These are phyloP conservation scores for Hypoxylon rubiginosum DNA, from an alignment of 2,329 filamentous ascomycete genomes.

Conservation along the genomic window DNA sequence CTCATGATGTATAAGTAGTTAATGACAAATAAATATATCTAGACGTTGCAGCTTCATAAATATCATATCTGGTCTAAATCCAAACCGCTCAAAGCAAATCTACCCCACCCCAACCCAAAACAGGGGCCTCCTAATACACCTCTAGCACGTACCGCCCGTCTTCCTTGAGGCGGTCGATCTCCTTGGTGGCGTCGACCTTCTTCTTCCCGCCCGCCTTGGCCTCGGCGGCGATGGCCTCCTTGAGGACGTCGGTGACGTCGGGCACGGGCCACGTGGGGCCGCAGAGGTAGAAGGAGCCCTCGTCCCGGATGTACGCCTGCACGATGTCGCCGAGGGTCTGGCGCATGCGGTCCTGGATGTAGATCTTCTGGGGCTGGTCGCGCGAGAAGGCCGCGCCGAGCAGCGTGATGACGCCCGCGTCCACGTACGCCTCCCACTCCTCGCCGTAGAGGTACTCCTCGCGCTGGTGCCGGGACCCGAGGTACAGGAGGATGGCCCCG, in stretches of 20 bases:
- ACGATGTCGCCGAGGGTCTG: conserved; percentile 86
- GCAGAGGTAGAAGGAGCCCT: conserved; percentile 96
- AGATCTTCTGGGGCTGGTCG: conserved; percentile 98
- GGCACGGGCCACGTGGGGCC: conserved; percentile 98
- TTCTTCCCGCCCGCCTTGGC: conserved; percentile 80
- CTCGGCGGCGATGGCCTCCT: conserved; percentile 89
- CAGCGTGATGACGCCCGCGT: conserved; percentile 93
- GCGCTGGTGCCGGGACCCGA: conserved; percentile 95
- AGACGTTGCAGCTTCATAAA: not conserved
- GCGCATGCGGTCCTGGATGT: conserved; percentile 98
- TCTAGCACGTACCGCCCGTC: conserved; percentile 93
- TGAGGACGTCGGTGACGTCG: conserved; percentile 91
- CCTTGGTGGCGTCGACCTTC: conserved; percentile 85
- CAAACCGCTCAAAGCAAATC: conserved; percentile 21
- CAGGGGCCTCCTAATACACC: conserved; percentile 77
- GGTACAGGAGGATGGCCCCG: conserved; percentile 92
- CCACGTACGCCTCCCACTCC: conserved; percentile 98
- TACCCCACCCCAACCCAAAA: not conserved
- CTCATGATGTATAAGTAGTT: not conserved
- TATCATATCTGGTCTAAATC: conserved; percentile 12
- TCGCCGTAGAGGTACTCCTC: conserved; percentile 99
- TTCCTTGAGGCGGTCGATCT: conserved; percentile 98
- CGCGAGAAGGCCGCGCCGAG: conserved; percentile 95
- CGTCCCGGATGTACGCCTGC: conserved; percentile 86
- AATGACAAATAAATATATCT: not conserved